phyloP scores from a whole-genome alignment of 371 early-diverging fungal genomes.

The Syncephalastrum sp. region DNA sequence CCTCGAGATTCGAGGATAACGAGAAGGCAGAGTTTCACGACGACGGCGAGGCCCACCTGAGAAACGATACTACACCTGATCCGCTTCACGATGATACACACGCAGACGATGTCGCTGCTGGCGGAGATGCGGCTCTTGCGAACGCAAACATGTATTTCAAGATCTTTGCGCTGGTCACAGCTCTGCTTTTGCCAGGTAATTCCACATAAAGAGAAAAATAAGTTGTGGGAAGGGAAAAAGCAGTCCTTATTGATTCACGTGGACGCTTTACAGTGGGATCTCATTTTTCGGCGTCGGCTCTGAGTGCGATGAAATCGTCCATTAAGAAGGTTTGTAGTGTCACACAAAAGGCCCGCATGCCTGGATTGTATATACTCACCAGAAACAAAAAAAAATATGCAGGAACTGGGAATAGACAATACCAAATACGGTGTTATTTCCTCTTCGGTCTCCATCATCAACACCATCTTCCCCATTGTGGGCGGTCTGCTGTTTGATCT shows the following conservation, averaged over 20 bases:
- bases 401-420: conserved; percentile 43
- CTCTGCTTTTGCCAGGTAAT: conserved; percentile 40
- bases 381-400: neutral
- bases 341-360: neutral
- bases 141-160: conserved; percentile 46
- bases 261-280: conserved; percentile 16
- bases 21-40: too few relatives aligned
- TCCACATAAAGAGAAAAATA: too few relatives aligned
- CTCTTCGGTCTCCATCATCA: conserved; percentile 49
- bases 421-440: conserved; percentile 55
- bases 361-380: conserved; percentile 9
- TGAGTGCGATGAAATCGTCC: conserved; percentile 38
- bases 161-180: conserved; percentile 33
- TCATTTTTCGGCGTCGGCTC: conserved; percentile 20
- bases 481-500: conserved; percentile 51
- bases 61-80: too few relatives aligned
- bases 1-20: too few relatives aligned
- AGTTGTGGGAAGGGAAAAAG: neutral
- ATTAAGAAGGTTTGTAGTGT: conserved; percentile 21
- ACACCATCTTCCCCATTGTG: conserved; percentile 52
- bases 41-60: too few relatives aligned
- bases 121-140: conserved; percentile 30
- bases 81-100: too few relatives aligned
- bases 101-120: too few relatives aligned
- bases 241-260: neutral